phyloP scores from a whole-genome alignment of 495 filamentous ascomycete species.

The Aspergillus homomorphus region DNA sequence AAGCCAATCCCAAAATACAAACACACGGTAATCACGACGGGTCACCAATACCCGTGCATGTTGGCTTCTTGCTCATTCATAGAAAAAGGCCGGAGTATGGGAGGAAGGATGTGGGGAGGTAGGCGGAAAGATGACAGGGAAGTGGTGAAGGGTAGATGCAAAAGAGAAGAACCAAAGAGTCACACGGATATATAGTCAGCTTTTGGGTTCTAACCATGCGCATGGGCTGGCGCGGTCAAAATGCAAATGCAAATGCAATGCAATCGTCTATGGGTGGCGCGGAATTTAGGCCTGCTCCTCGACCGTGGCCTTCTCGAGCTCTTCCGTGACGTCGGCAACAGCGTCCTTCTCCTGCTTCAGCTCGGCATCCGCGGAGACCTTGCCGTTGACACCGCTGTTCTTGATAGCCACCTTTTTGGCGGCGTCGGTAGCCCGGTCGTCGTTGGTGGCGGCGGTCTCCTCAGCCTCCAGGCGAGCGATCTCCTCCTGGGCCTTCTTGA shows the following conservation, averaged over 20 bases:
- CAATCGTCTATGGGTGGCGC: slow-evolving; percentile 13
- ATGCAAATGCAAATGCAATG: slow-evolving; percentile 17
- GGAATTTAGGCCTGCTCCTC: slow-evolving; percentile 49
- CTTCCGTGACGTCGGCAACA: slow-evolving; percentile 52
- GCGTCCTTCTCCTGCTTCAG: slow-evolving; percentile 57
- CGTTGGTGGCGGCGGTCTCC: slow-evolving; percentile 30
- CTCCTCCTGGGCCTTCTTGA: slow-evolving; percentile 66
- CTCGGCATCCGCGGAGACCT: slow-evolving; percentile 51
- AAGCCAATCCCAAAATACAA: background rate
- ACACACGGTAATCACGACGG: background rate
- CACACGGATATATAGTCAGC: slow-evolving; percentile 10
- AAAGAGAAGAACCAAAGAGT: slow-evolving; percentile 6
- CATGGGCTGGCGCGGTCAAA: slow-evolving; percentile 16
- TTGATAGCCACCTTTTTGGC: slow-evolving; percentile 52
- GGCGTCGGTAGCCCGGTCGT: slow-evolving; percentile 35
- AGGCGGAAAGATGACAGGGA: background rate
- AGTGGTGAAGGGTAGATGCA: slow-evolving; percentile 7
- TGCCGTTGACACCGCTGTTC: slow-evolving; percentile 52
- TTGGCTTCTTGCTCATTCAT: slow-evolving; percentile 1
- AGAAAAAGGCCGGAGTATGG: slow-evolving; percentile 1
- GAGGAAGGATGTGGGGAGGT: background rate
- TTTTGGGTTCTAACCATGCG: slow-evolving; percentile 14
- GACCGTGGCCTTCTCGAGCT: slow-evolving; percentile 56
- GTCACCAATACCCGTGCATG: slow-evolving; percentile 9
- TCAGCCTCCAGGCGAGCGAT: slow-evolving; percentile 62